phyloP scores from a whole-genome alignment of 352 stramenopile genomes.

The Globisporangium uncinulatum region DNA sequence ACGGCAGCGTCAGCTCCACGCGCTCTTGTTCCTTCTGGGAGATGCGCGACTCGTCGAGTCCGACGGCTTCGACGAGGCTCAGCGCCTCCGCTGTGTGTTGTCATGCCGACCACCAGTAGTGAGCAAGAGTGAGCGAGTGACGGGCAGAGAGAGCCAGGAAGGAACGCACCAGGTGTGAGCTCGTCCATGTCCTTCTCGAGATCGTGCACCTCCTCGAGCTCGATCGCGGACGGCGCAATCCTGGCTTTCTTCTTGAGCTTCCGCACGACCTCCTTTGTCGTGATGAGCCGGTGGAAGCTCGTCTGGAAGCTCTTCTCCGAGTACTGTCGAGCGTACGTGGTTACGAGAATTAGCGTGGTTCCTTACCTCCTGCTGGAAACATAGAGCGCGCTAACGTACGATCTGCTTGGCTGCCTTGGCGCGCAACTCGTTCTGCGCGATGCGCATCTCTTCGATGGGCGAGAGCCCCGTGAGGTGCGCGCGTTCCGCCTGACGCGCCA shows the following conservation, averaged over 20 bases:
- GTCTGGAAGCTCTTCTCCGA: conserved; percentile 27
- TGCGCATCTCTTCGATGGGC: conserved; percentile 80
- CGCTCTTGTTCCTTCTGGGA: conserved; percentile 84
- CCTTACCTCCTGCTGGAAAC: neutral
- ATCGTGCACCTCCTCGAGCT: conserved; percentile 21
- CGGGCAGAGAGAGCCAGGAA: neutral
- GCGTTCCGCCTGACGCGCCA: conserved; percentile 66
- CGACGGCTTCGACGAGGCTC: conserved; percentile 70
- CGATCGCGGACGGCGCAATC: conserved; percentile 33
- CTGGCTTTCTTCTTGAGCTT: conserved; percentile 57
- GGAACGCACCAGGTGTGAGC: conserved; percentile 53
- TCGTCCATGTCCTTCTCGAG: conserved; percentile 69
- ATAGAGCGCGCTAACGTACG: conserved; percentile 15
- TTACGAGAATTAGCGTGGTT: neutral
- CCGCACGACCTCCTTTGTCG: conserved; percentile 44
- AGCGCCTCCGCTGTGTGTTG: conserved; percentile 47
- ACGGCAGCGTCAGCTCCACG: conserved; percentile 75
- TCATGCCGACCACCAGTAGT: too few species aligned
- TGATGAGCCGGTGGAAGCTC: conserved; percentile 56
- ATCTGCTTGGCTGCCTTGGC: conserved; percentile 61
- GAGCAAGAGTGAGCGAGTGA: neutral
- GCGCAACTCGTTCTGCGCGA: conserved; percentile 74
- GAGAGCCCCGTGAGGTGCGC: conserved; percentile 67
- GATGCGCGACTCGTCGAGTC: conserved; percentile 80
- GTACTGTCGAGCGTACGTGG: neutral